Conservation (phyloP, 2,329 filamentous ascomycete species). For the Septoria linicola region DNA sequence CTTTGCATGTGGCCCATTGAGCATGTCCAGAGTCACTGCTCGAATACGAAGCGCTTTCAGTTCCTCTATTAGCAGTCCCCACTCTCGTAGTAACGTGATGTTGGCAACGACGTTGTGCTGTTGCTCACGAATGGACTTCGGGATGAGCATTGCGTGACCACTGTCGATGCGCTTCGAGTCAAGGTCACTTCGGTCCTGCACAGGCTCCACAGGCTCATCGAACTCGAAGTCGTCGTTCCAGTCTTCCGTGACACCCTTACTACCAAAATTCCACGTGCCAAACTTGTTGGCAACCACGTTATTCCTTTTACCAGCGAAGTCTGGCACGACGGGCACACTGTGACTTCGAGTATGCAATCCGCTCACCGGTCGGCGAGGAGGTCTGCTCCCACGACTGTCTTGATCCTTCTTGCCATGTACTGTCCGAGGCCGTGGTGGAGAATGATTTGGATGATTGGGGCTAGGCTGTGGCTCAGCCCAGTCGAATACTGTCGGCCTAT, state of each 20-base stretch:
- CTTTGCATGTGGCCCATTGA: constrained; percentile 57
- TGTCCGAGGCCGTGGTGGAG: constrained; percentile 67
- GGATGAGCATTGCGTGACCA: constrained; percentile 64
- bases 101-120: constrained; percentile 80
- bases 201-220: constrained; percentile 45
- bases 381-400: constrained; percentile 68
- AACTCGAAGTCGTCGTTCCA: constrained; percentile 92
- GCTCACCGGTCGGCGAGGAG: constrained; percentile 65
- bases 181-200: constrained; percentile 39
- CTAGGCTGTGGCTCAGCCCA: constrained; percentile 59
- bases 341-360: constrained; percentile 74
- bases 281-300: constrained; percentile 65
- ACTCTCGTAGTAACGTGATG: constrained; percentile 77
- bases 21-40: constrained; percentile 65
- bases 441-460: constrained; percentile 62
- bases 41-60: constrained; percentile 73
- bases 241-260: constrained; percentile 77
- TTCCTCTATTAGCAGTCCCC: constrained; percentile 78
- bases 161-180: constrained; percentile 47
- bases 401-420: constrained; percentile 73
- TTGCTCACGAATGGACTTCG: constrained; percentile 74
- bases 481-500: constrained; percentile 68
- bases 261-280: constrained; percentile 77
- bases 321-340: constrained; percentile 71
- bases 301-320: constrained; percentile 55